Percentiles rank a stretch among this genome's conserved stretches.
phyloP scores from a whole-genome alignment of 306 rosid genomes.

The Rubus idaeus region DNA sequence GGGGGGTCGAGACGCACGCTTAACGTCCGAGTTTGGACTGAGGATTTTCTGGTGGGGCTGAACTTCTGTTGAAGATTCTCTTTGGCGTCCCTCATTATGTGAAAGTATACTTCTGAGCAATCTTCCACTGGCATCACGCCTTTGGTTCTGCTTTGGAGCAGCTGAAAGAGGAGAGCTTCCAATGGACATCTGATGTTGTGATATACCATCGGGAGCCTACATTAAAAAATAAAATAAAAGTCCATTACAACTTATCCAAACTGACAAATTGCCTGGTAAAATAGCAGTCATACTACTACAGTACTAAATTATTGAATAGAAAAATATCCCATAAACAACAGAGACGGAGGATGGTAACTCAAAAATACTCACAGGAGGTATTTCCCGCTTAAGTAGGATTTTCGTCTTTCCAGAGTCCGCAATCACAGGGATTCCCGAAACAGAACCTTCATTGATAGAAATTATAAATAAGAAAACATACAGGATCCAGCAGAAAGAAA shows the following conservation, averaged over 20 bases:
- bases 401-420: slow-evolving; percentile 82
- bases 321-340: neutral
- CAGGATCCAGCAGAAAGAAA: slow-evolving; percentile 12
- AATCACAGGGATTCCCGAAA: slow-evolving; percentile 63
- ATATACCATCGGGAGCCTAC: slow-evolving; percentile 45
- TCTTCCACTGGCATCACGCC: slow-evolving; percentile 76
- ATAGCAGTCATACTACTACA: neutral
- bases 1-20: slow-evolving; percentile 49
- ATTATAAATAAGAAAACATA: slow-evolving; percentile 34
- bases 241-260: neutral
- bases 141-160: slow-evolving; percentile 63
- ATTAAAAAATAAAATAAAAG: neutral
- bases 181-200: slow-evolving; percentile 45
- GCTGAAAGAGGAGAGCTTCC: slow-evolving; percentile 53
- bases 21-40: slow-evolving; percentile 61
- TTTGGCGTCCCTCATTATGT: slow-evolving; percentile 67
- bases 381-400: slow-evolving; percentile 72
- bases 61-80: slow-evolving; percentile 42
- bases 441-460: slow-evolving; percentile 59
- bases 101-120: slow-evolving; percentile 69
- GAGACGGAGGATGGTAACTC: neutral
- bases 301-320: neutral
- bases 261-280: neutral
- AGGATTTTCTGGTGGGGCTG: slow-evolving; percentile 65
- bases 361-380: slow-evolving; percentile 46